Evolutionary conservation across 1,139 yeast genomes (phyloP), one percentile per base, ranked within the genome.

Genomic region (Suhomyces taliae): DNA sequence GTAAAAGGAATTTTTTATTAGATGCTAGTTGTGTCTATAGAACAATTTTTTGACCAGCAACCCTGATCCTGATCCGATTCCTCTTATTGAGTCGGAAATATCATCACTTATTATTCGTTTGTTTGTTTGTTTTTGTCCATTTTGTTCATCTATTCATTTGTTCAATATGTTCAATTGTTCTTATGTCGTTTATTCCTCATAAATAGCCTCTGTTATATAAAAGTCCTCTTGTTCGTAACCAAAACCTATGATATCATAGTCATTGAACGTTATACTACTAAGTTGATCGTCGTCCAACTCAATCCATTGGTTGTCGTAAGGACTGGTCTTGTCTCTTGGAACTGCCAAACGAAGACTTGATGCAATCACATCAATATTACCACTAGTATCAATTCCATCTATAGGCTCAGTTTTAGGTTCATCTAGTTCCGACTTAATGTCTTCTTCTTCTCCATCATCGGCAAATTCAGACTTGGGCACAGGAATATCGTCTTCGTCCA

Each of bases 171-270:
- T 36, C 41, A 36, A 43, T 41, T 33, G 36, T 35, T 37, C 44
- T 44, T 40, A 40, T 12, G 12, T 39, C 19, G 35, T 39, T 44
- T 60, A 55, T 48, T 72, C 78, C 38, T 71, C 76, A 55, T 70
- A 72, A 34, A 70, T 69, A 1, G 82, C 78, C 52, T 75, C 78
- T 7, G 61, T 60, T 8, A 78, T 67, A 31, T 57, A 53, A 52
- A 76, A 77, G 2, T 57, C 62, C 41, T 73, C 79, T 35, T 71
- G 76, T 4, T 53, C 56, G 40, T 65, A 58, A 11, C 69, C 70
- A 58, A 80, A 79, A 2, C 78, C 78, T 29, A 76, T 48, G 11
- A 71, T 62, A 43, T 70, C 74, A 48, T 68, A 69, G 54, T 74
- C 79, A 36, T 62, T 65, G 46, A 76, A 67, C 27, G 59, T 58